Evolutionary conservation across 202 grass and related monocot genomes (phyloP).

Genomic region (Digitaria exilis): DNA sequence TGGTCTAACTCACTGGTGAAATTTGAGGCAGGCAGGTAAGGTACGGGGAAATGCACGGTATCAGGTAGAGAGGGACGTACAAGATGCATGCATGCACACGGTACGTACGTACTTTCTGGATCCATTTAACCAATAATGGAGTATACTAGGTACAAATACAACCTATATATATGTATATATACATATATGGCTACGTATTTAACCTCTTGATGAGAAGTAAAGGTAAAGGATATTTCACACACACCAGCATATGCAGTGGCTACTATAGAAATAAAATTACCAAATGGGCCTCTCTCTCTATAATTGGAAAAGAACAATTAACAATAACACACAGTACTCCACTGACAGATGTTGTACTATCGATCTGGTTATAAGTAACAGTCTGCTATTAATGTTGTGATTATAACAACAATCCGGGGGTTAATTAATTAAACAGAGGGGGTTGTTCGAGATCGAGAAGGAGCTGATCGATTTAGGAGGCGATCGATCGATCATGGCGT

Average conservation of each 20-base stretch:
- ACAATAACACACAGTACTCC: neutral
- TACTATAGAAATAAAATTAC: neutral
- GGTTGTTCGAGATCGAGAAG: neutral
- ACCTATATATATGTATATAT: no score
- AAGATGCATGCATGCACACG: neutral
- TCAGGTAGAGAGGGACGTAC: neutral
- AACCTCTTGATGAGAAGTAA: no score
- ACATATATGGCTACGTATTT: neutral
- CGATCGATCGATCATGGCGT: no score
- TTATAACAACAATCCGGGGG: slow-evolving; percentile 20
- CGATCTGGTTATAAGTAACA: slow-evolving; percentile 28
- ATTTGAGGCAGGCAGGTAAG: neutral
- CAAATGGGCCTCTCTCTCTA: neutral
- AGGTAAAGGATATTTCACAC: no score
- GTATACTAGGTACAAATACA: neutral
- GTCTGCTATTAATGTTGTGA: slow-evolving; percentile 28
- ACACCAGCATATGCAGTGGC: neutral
- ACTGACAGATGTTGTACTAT: slow-evolving; percentile 13
- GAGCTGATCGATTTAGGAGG: slow-evolving; percentile 1
- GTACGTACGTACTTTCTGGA: no score
- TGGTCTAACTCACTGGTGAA: neutral
- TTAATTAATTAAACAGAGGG: slow-evolving; percentile 41
- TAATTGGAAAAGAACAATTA: neutral
- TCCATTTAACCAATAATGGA: neutral
- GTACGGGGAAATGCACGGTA: neutral